These are phyloP conservation scores for Trapa incisa DNA, from an alignment of 345 rosid genomes.

Conservation along the genomic window DNA sequence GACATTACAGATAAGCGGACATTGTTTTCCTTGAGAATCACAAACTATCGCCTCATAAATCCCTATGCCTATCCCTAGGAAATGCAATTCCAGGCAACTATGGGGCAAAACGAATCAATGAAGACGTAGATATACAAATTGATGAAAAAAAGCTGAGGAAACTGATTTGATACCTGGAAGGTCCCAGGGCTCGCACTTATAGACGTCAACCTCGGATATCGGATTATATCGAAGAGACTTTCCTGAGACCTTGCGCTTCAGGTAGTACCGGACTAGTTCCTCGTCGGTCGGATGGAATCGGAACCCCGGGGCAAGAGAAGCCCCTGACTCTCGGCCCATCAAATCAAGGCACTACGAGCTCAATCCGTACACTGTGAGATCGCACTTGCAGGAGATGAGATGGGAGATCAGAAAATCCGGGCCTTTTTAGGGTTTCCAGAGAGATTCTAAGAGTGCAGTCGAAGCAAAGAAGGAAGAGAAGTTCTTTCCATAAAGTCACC, in stretches of 20 bases:
- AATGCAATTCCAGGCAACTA: not conserved
- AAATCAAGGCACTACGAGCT: not conserved
- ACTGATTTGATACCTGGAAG: slow-evolving; percentile 44
- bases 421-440: not conserved
- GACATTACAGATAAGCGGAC: no score
- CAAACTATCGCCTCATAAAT: not conserved
- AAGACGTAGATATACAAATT: not conserved
- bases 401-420: not conserved
- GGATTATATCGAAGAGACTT: slow-evolving; percentile 60
- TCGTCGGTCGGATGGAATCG: slow-evolving; percentile 94
- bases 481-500: not conserved
- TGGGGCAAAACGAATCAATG: not conserved
- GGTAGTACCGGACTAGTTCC: slow-evolving; percentile 87
- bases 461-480: not conserved
- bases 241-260: slow-evolving; percentile 61
- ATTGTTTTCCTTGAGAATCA: no score
- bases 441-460: not conserved
- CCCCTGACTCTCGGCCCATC: slow-evolving; percentile 37
- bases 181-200: slow-evolving; percentile 92
- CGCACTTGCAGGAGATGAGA: not conserved
- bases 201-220: slow-evolving; percentile 61
- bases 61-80: not conserved
- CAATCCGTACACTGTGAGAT: not conserved
- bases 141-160: not conserved
- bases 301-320: slow-evolving; percentile 79